These are phyloP conservation scores for Phytophthora sansomeana DNA, from an alignment of 352 stramenopile genomes.

Conservation along the genomic window DNA sequence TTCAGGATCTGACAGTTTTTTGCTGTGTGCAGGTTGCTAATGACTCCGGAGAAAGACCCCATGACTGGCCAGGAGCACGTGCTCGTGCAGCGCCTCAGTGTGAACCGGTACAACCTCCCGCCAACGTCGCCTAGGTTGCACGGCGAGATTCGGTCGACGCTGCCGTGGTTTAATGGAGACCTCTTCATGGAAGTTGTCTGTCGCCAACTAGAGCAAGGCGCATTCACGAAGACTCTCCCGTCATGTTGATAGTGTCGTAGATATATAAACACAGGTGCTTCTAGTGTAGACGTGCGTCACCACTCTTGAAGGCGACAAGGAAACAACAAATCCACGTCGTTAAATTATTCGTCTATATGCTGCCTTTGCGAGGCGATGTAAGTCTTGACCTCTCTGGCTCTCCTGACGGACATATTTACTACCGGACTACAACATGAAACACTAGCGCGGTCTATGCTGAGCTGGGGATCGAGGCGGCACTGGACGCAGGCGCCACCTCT, in stretches of 20 bases:
- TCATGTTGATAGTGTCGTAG: background rate
- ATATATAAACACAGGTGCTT: no score
- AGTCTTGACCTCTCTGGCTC: background rate
- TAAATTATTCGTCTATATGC: slow-evolving; percentile 42
- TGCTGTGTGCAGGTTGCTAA: slow-evolving; percentile 35
- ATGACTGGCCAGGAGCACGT: slow-evolving; percentile 46
- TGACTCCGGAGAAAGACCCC: slow-evolving; percentile 43
- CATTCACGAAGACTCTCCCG: slow-evolving; percentile 7
- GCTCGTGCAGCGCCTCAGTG: slow-evolving; percentile 54
- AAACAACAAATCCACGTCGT: slow-evolving; percentile 18
- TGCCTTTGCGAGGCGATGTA: background rate
- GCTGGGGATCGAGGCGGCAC: slow-evolving; percentile 11
- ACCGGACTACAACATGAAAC: slow-evolving; percentile 16
- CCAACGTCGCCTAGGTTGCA: slow-evolving; percentile 54
- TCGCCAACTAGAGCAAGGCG: slow-evolving; percentile 48
- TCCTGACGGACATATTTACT: slow-evolving; percentile 22
- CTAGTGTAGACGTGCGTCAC: no score
- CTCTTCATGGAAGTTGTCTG: slow-evolving; percentile 66
- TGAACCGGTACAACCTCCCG: slow-evolving; percentile 59
- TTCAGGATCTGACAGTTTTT: slow-evolving; percentile 19
- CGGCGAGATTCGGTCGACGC: slow-evolving; percentile 53
- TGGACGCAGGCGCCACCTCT: slow-evolving; percentile 7
- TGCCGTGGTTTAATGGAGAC: slow-evolving; percentile 68
- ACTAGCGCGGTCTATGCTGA: background rate
- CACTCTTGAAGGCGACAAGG: background rate